Base-by-base conservation (phyloP, 805 yeast species). In the Citeromyces matritensis region DNA sequence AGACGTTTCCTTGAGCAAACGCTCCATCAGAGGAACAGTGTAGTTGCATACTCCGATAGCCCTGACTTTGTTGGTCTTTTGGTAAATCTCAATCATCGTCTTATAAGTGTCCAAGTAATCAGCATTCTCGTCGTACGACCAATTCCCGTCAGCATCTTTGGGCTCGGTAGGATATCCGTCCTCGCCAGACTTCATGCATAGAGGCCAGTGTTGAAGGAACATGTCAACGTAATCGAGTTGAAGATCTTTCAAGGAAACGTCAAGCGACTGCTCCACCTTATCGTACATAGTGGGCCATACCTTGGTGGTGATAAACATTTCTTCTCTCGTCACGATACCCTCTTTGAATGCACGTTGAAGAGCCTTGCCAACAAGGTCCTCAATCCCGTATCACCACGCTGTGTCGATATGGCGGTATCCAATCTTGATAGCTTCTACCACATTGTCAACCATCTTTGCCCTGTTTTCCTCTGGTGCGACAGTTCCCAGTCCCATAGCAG, bases 61-160 rank as follows among this genome's bases (percentile, higher is more conserved):
- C 40, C 52, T 66, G 7, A 61, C 58, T 17, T 58, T 58, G 54
- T 58, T 57, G 6, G 68, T 60, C 8, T 61, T 63, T 31, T 52
- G 62, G 52, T 71, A 86, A 27, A 79, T 77, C 45, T 82, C 85
- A 33, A 81, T 80, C 33, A 79, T 55, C 40, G 76, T 74, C 44
- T 74, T 73, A 38, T 66, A 69, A 11, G 88, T 86, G 26, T 73
- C 70, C n/a, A 88, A 49, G 33, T 41, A 93, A 46, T 85, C 94
- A 14, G 82, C 95, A 35, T 74, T 80, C 55, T 83, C 91, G 28
- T 84, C 93, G 36, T 69, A 69, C 39, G 70, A 68, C 12, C 82
- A 33, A 9, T 53, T 45, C 0, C 65, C 69, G 15, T 55, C 39
- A 3, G 42, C 42, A 37, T 60, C 62, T 25, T 35, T 42, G 5